Base-by-base conservation (phyloP, 2,329 filamentous ascomycete species). In the Trichoderma gracile region DNA sequence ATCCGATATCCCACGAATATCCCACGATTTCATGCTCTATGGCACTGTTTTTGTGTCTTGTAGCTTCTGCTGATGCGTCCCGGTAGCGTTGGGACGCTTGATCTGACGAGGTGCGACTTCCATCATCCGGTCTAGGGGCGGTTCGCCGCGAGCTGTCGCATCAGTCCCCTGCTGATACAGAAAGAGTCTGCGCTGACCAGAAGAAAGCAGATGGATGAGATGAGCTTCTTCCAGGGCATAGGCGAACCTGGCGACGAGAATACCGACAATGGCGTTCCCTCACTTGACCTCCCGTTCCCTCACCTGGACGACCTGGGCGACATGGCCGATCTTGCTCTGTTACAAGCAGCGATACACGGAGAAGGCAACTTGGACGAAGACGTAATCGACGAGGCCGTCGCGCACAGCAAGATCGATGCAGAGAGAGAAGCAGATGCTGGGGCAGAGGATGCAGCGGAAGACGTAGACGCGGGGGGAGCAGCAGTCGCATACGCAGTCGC, bases 171-270 rank as follows among this genome's bases (percentile, higher is more conserved):
- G n/a, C 43, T 6, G 23, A 7, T 23, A 17, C 15, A 21, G 38
- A 43, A 43, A 46, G 9, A 14, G 38, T 7, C 19, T 53, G 47
- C 30, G 47, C 25, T 61, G 23, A 61, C 58, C 25, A 17, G 38
- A 14, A n/a, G 38, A 14, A 33, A 25, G 17, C 17, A 61, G 58
- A 71, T 71, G 69, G 65, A 71, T 8, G 65, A 68, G 27, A 66
- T 42, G 19, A 50, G 45, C 10, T 9, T 66, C 27, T 63, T 64
- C 38, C n/a, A 62, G 9, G 59, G 57, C 47, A 21, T 43, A 1
- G 15, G 38, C 21, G 56, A 62, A 17, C 9, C 45, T 2, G n/a
- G 27, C 30, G 19, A 49, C 3, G 54, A 38, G 25, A 47, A 61
- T 23, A 12, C 10, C 57, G 23, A 52, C 6, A n/a, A 47, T 33